phyloP scores from a whole-genome alignment of 2,329 filamentous ascomycete species.

The Podosphaera leucotricha region DNA sequence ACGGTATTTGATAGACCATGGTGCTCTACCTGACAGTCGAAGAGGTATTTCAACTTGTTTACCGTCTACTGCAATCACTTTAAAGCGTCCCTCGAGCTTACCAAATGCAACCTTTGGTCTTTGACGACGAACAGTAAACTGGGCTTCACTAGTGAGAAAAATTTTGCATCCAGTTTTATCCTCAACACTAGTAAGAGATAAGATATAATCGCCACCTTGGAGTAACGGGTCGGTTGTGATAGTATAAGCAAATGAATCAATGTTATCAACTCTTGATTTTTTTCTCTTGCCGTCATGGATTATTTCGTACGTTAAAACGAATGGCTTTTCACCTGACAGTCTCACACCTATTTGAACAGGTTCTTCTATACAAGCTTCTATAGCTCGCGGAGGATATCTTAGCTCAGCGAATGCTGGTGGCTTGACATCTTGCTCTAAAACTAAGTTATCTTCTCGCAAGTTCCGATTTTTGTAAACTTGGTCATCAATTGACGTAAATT shows the following conservation, averaged over 20 bases:
- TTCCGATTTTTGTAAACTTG: constrained; percentile 48
- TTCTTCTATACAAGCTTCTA: constrained; percentile 64
- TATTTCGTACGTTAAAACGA: constrained; percentile 76
- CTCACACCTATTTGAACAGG: constrained; percentile 49
- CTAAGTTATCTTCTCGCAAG: constrained; percentile 34
- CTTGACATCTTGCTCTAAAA: constrained; percentile 74
- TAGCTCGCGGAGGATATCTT: constrained; percentile 26
- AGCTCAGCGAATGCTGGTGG: constrained; percentile 68
- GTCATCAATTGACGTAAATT: constrained; percentile 63
- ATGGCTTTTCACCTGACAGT: constrained; percentile 65
- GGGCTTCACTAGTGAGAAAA: constrained; percentile 61
- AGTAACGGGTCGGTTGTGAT: constrained; percentile 54
- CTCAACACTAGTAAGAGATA: constrained; percentile 66
- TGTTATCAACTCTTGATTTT: constrained; percentile 38
- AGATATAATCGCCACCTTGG: constrained; percentile 72
- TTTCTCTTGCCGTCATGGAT: constrained; percentile 71
- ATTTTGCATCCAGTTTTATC: constrained; percentile 74
- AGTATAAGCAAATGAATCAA: constrained; percentile 36
- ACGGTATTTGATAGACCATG: constrained; percentile 60
- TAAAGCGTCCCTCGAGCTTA: constrained; percentile 56
- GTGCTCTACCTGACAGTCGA: constrained; percentile 61
- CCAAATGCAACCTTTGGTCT: constrained; percentile 73
- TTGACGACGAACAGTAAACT: constrained; percentile 70
- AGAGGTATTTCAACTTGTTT: constrained; percentile 53
- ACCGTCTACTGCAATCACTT: constrained; percentile 53